phyloP scores from a whole-genome alignment of 2,329 filamentous ascomycete genomes.

The Fusarium foetens region DNA sequence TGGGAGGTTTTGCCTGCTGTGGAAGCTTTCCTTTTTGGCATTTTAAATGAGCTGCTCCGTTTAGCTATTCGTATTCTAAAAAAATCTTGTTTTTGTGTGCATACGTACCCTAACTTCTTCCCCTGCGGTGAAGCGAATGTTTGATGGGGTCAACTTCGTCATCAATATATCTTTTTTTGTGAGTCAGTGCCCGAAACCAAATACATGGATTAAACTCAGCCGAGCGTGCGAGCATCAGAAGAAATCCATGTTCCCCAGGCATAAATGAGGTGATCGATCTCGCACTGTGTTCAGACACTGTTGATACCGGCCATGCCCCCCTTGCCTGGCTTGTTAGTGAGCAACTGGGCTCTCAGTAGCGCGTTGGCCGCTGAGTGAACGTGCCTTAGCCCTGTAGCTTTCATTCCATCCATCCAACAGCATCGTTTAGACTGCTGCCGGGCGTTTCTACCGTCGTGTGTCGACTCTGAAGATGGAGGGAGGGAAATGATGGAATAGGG shows the following conservation, averaged over 20 bases:
- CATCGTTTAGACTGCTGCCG: slow-evolving; percentile 11
- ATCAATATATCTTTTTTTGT: slow-evolving; percentile 26
- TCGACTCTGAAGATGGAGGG: slow-evolving; percentile 2
- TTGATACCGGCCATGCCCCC: slow-evolving; percentile 15
- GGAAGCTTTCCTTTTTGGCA: neutral
- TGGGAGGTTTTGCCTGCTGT: slow-evolving; percentile 19
- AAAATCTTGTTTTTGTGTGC: slow-evolving; percentile 9
- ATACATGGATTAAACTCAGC: slow-evolving; percentile 31
- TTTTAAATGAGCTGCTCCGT: neutral
- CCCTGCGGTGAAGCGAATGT: slow-evolving; percentile 17
- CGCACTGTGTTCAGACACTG: slow-evolving; percentile 39
- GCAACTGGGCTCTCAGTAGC: slow-evolving; percentile 21
- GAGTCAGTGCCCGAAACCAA: slow-evolving; percentile 29
- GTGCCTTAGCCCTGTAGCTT: slow-evolving; percentile 25
- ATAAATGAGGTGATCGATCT: slow-evolving; percentile 39
- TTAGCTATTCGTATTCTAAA: slow-evolving; percentile 1
- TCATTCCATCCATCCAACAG: slow-evolving; percentile 31
- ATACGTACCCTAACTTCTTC: slow-evolving; percentile 17
- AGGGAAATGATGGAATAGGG: slow-evolving; percentile 2
- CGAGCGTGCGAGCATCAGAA: slow-evolving; percentile 26
- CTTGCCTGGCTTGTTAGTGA: slow-evolving; percentile 30
- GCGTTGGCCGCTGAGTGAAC: slow-evolving; percentile 31
- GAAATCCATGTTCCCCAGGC: slow-evolving; percentile 26
- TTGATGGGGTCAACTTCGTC: slow-evolving; percentile 31
- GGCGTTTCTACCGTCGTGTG: neutral